Evolutionary conservation across 2,329 filamentous ascomycete genomes (phyloP).

Genomic region (Cladosporium austrohemisphaericum): DNA sequence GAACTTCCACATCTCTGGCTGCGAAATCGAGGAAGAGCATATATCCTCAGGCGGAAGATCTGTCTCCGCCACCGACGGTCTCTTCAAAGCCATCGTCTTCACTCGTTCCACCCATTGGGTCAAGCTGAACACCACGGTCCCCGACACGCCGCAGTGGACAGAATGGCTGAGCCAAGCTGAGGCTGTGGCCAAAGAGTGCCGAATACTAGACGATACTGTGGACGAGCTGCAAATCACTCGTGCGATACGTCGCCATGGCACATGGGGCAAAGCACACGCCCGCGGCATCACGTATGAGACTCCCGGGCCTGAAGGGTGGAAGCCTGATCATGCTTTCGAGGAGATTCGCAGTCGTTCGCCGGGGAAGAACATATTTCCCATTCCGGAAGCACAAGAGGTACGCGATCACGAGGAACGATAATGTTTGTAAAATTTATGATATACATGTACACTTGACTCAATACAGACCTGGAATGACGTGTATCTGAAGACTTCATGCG

Average conservation of each 20-base stretch:
- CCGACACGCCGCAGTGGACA: slow-evolving; percentile 40
- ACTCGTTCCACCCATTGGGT: slow-evolving; percentile 45
- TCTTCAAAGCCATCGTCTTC: slow-evolving; percentile 49
- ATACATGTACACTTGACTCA: too few species aligned
- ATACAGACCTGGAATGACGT: too few species aligned
- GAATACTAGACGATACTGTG: neutral
- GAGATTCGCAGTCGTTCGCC: neutral
- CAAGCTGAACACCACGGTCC: slow-evolving; percentile 35
- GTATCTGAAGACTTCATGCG: too few species aligned
- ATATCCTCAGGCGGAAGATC: slow-evolving; percentile 29
- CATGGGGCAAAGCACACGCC: slow-evolving; percentile 10
- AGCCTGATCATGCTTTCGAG: slow-evolving; percentile 3
- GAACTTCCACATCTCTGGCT: slow-evolving; percentile 49
- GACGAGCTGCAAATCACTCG: too few species aligned
- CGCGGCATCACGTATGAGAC: slow-evolving; percentile 5
- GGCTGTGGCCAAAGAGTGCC: neutral
- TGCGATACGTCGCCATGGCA: neutral
- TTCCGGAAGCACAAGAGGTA: too few species aligned
- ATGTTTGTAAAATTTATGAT: too few species aligned
- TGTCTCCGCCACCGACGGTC: slow-evolving; percentile 45
- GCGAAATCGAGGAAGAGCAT: slow-evolving; percentile 38
- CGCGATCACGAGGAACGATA: too few species aligned
- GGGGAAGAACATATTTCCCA: too few species aligned
- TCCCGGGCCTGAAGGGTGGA: neutral
- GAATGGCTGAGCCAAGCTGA: slow-evolving; percentile 40